A percentile compares a stretch with the other conserved stretches of the same genome.
These are phyloP conservation scores for Scutellaria barbata DNA, from an alignment of 257 asterid species.

Conservation along the genomic window DNA sequence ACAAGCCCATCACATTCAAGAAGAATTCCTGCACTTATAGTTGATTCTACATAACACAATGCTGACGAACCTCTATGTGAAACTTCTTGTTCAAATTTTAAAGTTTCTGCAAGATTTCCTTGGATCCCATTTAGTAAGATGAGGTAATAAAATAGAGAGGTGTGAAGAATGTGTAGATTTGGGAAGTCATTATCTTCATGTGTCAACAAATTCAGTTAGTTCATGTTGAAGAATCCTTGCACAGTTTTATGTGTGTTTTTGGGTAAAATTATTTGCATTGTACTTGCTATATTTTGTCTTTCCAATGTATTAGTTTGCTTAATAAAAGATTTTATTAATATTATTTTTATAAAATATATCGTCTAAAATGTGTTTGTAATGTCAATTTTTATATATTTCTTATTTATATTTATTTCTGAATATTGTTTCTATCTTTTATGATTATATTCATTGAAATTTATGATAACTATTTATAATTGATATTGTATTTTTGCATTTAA, in stretches of 20 bases:
- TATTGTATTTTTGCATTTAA: no score
- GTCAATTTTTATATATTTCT: no score
- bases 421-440: no score
- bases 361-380: no score
- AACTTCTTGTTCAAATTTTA: constrained; percentile 21
- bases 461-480: no score
- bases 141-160: constrained; percentile 27
- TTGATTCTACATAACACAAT: constrained; percentile 38
- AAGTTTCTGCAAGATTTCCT: constrained; percentile 23
- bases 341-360: no score
- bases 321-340: no score
- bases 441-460: no score
- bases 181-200: constrained; percentile 11
- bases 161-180: constrained; percentile 36
- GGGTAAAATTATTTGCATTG: background rate
- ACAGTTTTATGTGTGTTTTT: background rate
- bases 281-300: background rate
- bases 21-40: constrained; percentile 68
- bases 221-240: background rate
- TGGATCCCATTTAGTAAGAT: constrained; percentile 18
- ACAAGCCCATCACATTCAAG: constrained; percentile 67
- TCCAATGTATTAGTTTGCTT: background rate
- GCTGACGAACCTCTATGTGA: constrained; percentile 15
- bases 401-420: no score
- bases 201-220: constrained; percentile 10